Base-by-base conservation (phyloP, 371 early-diverging fungal genomes). In the Circinella minor region DNA sequence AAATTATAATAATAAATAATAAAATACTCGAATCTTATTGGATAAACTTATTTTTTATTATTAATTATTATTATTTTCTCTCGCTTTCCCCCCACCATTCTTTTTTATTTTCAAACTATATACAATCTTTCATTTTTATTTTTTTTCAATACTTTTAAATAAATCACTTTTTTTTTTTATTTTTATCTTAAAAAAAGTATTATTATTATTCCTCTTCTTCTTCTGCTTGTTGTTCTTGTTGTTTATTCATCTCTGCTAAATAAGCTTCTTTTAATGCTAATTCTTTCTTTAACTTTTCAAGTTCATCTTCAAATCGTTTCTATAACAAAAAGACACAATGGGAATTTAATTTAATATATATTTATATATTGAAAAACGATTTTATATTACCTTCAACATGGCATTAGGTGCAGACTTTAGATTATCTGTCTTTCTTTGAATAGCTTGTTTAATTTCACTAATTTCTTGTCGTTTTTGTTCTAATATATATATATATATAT, bases 381-480 rank as follows among this genome's bases (percentile, higher is more conserved):
- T 59, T 37, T 14, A 17, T 9, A 13, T 74, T 77, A 82, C 85
- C 82, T 81, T 81, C 1, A 85, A 49, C 70, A 85, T 85, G 8
- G 82, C 79, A 64, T 85, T 85, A n/a, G 82, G 80, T 18, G 82
- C 82, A 36, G 82, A 79, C 1, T 73, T 63, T 15, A 81, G 62
- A 76, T 85, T 81, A 2, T 75, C 71, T 4, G 68, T 76, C 71
- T 85, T 82, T 15, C 79, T 63, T 54, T 85, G 80, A 63, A 85
- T 82, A 14, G 82, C 80, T 69, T 80, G 79, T 63, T 82, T 77
- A 55, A 82, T 76, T 69, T 82, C 85, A 38, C 74, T 69, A 70
- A 85, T 82, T 69, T 85, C 85, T 74, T 82, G 84, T n/a, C 76
- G 79, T 67, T 84, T 84, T 84, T 84, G 84, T 75, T 81, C 81